Evolutionary conservation across 2,329 filamentous ascomycete genomes (phyloP), one percentile per base, ranked within the genome.

Genomic region (Fusarium liriodendri): DNA sequence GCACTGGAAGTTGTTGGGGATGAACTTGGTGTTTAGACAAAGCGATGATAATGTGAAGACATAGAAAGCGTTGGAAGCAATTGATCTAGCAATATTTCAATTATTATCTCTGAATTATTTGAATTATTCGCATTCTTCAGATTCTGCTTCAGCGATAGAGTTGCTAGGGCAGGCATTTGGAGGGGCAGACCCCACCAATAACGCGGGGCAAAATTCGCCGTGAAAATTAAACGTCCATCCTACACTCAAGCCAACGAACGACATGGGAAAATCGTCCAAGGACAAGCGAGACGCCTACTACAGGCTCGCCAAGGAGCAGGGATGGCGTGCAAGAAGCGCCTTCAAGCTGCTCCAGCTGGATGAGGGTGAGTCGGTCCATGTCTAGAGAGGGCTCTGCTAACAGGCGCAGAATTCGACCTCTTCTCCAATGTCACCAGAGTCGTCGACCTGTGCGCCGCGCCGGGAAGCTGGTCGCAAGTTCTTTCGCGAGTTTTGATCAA

Each of bases 231-330:
- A 71, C 50, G 10, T 69, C 66, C 47, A 62, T 66, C 67, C 37
- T 25, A 55, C 59, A 67, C 42, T 38, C 40, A 63, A 67, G 55
- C 45, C 64, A 13, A 61, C 73, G 83, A 13, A 61, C 73, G 83
- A 52, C 33, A 97, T 98, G 95, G 95, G 95, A 2, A 98, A 98
- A 83, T 98, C 97, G 2, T 98, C 96, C 57, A 99, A 99, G 84
- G 97, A 99, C 81, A 99, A 99, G 85, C 94, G 97, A 62, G 97
- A 99, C 83, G 95, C 95, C 54, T 99, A 99, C 85, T 99, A 99
- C 81, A 91, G 97, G 63, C 93, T 99, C 10, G 97, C 97, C 20
- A 99, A 99, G 85, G 97, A 99, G 83, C 97, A 99, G 87, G 97
- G 97, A 74, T 99, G 97, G 96, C 94, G 97, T 38, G 97, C 97